Base-by-base conservation (phyloP, 805 yeast genomes). In the Metschnikowia shivogae region DNA sequence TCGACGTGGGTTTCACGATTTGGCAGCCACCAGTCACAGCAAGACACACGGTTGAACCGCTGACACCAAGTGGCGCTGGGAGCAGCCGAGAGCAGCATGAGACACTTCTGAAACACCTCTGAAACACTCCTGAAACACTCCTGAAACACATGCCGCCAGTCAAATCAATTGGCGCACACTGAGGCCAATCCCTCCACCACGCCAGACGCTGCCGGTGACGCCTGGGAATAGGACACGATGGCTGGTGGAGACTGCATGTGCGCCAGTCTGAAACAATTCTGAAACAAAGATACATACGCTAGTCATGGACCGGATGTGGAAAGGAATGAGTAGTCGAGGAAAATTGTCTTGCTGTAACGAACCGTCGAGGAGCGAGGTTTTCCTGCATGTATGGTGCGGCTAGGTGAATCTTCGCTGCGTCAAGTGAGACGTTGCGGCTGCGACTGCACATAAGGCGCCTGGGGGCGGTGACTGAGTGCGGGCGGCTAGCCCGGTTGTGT, bases 251-350 rank as follows among this genome's bases (percentile, higher is more conserved):
- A 13, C 32, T 29, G 32, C 13, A 11, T 29, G 32, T 11, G 13
- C 6, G n/a, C 7, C 32, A 13, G 13, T 4, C 32, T 11, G 32
- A 11, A 13, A 11, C 32, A 11, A 12, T 11, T 29, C 14, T 29
- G 26, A 36, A 36, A 27, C 39, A 26, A 29, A 26, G 12, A 11
- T 38, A 38, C 42, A 22, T 39, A 39, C 42, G 12, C 35, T 39
- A 13, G 42, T 39, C 42, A 39, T 39, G 20, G 42, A 32, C 29
- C 6, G 30, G 13, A 11, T 22, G 35, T 22, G 30, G 36, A 22
- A 28, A 17, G 22, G 12, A 30, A 27, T 36, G 39, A 27, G 40
- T 17, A 29, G 8, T 7, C 20, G 42, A 2, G n/a, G 22, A 22
- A 22, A 30, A 24, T 11, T 19, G n/a, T 22, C 36, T 39, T 39